Conservation (phyloP, 805 yeast species). For the Wickerhamomyces chaumierensis region DNA sequence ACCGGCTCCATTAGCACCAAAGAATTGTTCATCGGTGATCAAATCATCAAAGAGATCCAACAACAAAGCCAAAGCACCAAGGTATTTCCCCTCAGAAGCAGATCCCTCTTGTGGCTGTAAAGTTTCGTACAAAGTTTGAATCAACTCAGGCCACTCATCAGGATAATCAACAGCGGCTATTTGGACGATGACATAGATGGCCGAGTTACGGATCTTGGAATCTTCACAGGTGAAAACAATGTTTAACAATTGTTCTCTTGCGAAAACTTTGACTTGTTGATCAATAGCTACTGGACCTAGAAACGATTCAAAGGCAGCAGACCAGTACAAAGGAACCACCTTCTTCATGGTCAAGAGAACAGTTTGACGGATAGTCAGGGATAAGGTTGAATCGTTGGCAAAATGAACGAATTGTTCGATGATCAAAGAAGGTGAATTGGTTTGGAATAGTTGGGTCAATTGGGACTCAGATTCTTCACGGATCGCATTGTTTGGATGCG, state of each 20-base stretch:
- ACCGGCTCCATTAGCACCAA: slow-evolving; percentile 57
- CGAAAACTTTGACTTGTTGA: slow-evolving; percentile 35
- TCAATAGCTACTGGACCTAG: slow-evolving; percentile 54
- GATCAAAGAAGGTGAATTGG: too few relatives aligned
- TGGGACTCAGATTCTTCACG: too few relatives aligned
- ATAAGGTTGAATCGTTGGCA: too few relatives aligned
- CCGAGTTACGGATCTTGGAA: slow-evolving; percentile 52
- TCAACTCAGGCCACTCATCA: slow-evolving; percentile 84
- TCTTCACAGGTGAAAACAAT: slow-evolving; percentile 33
- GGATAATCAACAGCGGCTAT: slow-evolving; percentile 88
- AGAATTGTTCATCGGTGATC: slow-evolving; percentile 77
- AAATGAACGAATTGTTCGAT: too few relatives aligned
- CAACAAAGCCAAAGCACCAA: slow-evolving; percentile 30
- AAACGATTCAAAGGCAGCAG: slow-evolving; percentile 69
- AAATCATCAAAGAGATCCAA: slow-evolving; percentile 79
- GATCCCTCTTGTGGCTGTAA: slow-evolving; percentile 5
- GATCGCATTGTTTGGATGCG: too few relatives aligned
- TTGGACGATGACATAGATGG: slow-evolving; percentile 69
- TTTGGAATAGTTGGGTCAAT: too few relatives aligned
- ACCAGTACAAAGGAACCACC: slow-evolving; percentile 67
- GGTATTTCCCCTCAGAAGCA: slow-evolving; percentile 2
- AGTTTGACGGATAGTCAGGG: slow-evolving; percentile 33
- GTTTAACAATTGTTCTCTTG: slow-evolving; percentile 40
- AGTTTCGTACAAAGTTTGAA: slow-evolving; percentile 36
- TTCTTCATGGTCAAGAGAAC: slow-evolving; percentile 57